Conservation (phyloP, 768 basidiomycete species). For the Macrolepiota albuminosa region DNA sequence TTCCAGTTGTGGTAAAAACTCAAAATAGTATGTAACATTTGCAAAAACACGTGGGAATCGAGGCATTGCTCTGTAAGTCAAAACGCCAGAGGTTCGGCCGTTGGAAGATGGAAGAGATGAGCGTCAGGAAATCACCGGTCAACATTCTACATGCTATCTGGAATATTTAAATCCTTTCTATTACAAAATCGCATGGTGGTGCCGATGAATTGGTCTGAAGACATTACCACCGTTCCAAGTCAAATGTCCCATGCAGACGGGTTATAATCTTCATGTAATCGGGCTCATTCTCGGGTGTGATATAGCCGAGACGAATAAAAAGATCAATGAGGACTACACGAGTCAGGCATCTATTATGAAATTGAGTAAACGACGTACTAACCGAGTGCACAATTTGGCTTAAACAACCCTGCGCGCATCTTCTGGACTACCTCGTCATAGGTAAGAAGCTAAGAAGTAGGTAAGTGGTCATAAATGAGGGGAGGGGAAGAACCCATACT, state of each 20-base stretch:
- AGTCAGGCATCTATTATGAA: neutral
- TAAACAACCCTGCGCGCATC: constrained; percentile 74
- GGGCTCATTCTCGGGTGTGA: constrained; percentile 87
- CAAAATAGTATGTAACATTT: neutral
- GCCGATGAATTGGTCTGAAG: neutral
- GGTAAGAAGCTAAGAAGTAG: constrained; percentile 54
- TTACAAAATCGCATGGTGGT: neutral
- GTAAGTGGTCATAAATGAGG: neutral
- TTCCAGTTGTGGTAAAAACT: neutral
- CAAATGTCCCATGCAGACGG: constrained; percentile 68
- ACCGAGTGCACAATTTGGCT: constrained; percentile 90
- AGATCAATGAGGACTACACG: constrained; percentile 84
- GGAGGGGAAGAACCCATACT: constrained; percentile 32
- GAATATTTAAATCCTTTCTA: neutral
- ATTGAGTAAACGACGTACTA: constrained; percentile 18
- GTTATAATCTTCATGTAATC: constrained; percentile 75
- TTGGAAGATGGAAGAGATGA: no score
- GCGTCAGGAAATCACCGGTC: no score
- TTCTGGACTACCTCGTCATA: constrained; percentile 56
- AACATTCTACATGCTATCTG: neutral
- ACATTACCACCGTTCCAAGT: constrained; percentile 50
- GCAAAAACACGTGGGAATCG: neutral
- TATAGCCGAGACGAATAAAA: constrained; percentile 77
- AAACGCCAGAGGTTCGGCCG: neutral
- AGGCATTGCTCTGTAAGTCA: neutral